Percentiles rank a stretch among this genome's conserved stretches.
Evolutionary conservation across 2,329 filamentous ascomycete genomes (phyloP).

Genomic region (Cladosporium sp.): DNA sequence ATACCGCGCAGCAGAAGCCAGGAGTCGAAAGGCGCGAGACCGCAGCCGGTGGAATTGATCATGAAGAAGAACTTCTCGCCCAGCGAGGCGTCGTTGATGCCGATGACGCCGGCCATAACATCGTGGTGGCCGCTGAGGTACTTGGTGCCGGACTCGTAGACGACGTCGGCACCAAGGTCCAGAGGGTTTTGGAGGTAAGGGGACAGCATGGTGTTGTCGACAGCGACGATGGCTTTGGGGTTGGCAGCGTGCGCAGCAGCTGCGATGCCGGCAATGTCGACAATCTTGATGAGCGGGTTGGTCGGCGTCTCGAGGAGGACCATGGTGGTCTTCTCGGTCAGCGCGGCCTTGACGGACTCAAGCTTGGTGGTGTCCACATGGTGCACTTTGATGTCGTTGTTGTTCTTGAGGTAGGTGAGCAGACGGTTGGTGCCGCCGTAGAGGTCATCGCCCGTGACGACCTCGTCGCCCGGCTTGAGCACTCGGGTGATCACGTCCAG

Average conservation of each 20-base stretch:
- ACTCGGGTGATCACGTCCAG: conserved; percentile 93
- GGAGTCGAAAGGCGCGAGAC: conserved; percentile 89
- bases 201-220: conserved; percentile 99
- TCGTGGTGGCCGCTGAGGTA: conserved; percentile 98
- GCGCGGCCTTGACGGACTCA: conserved; percentile 62
- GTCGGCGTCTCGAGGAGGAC: conserved; percentile 94
- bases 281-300: conserved; percentile 97
- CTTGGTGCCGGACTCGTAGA: conserved; percentile 97
- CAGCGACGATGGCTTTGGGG: conserved; percentile 74
- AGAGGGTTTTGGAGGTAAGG: conserved; percentile 91
- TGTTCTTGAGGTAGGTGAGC: conserved; percentile 83
- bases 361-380: conserved; percentile 90
- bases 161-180: conserved; percentile 89
- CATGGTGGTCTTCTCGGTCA: conserved; percentile 85
- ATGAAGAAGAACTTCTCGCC: conserved; percentile 93
- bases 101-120: conserved; percentile 96
- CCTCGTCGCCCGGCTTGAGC: conserved; percentile 88
- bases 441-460: conserved; percentile 93
- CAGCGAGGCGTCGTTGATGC: conserved; percentile 75
- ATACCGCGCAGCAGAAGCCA: conserved; percentile 93
- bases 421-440: conserved; percentile 95
- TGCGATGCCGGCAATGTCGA: conserved; percentile 81
- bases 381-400: conserved; percentile 89
- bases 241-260: conserved; percentile 72
- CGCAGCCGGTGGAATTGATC: conserved; percentile 94